Evolutionary conservation across 768 basidiomycete genomes (phyloP), one percentile per base, ranked within the genome.

Genomic region (Naganishia vishniacii): DNA sequence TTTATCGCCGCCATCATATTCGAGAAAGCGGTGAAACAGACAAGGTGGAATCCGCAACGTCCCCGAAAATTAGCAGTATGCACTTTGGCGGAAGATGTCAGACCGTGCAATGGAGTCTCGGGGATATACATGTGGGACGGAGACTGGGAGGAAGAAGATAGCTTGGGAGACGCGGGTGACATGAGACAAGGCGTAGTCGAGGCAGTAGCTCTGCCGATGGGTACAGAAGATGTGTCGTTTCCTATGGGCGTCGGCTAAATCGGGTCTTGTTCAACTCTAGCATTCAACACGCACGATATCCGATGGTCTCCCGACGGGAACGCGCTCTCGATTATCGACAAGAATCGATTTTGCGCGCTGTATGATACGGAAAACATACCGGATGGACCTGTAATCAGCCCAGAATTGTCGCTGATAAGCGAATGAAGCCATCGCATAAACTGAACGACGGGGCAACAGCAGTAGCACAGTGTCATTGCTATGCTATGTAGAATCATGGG

Each of bases 241-340:
- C 7, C 25, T 7, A 2, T 44, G 2, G 20, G 20, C 9, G 56
- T 23, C 25, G 40, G 23, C 40, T 42, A 2, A 31, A 11, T 2
- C 40, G 15, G 16, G 11, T 26, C 49, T 63, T 44, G 26, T 8
- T 42, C 11, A 15, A 16, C 68, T 88, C 88, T 84, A 64, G 82
- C 83, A 71, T 93, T 93, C 68, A 83, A 85, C 61, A 82, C 85
- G 3, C 81, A 81, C 61, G 86, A 89, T 67, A 68, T 89, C 4
- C 81, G 77, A 44, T 95, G 90, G 89, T 83, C 88, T 13, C 88
- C 88, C 3, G 91, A 95, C 71, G 92, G 92, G 2, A 87, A 88
- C 66, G 88, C 88, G 0, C 76, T 93, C 60, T 79, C 87, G 1
- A 73, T 94, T 51, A 62, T 91, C 62, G 89, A 88, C 70, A 87